A percentile compares a stretch with the other conserved stretches of the same genome.
These are phyloP conservation scores for Aspergillus ruber DNA, from an alignment of 2,329 filamentous ascomycete genomes.

Conservation along the genomic window DNA sequence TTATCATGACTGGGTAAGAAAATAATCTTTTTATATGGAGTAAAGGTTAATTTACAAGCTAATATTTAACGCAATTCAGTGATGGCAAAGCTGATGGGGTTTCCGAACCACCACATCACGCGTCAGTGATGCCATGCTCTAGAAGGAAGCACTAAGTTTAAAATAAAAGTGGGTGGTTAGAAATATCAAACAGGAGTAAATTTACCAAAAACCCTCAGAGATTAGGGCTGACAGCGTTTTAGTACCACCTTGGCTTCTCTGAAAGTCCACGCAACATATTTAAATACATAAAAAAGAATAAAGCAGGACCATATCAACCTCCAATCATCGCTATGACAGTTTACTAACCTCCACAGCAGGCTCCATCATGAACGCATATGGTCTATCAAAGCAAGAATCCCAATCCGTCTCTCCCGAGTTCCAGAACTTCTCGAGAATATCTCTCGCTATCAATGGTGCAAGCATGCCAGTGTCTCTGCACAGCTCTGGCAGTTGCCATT, in stretches of 20 bases:
- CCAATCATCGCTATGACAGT: not conserved
- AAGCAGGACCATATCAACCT: not conserved
- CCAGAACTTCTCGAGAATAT: conserved; percentile 31
- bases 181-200: no score
- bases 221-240: not conserved
- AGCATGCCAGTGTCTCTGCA: conserved; percentile 22
- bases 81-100: not conserved
- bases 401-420: conserved; percentile 23
- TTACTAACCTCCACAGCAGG: not conserved
- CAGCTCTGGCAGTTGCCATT: conserved; percentile 18
- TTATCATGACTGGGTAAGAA: no score
- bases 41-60: no score
- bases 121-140: no score
- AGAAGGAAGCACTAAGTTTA: no score
- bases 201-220: not conserved
- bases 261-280: no score
- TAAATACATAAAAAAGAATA: no score
- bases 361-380: conserved; percentile 22
- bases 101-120: no score
- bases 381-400: conserved; percentile 36
- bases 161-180: no score
- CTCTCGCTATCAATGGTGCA: conserved; percentile 25
- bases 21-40: no score
- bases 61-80: not conserved
- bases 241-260: not conserved